phyloP scores from a whole-genome alignment of 768 basidiomycete genomes.

The Rhodotorula babjevae region DNA sequence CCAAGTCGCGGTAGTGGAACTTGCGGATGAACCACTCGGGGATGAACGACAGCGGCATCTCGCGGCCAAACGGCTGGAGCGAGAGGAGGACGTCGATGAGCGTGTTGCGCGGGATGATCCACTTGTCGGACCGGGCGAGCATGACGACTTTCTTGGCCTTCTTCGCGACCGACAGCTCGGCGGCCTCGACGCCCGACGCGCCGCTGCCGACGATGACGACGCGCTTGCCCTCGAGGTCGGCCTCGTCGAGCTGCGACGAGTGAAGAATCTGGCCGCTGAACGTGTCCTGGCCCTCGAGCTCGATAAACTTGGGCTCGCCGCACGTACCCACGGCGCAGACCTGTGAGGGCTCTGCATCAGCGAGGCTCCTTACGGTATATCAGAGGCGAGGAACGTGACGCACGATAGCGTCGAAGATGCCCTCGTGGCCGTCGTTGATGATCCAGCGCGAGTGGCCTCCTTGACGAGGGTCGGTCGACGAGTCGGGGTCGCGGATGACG shows the following conservation, averaged over 20 bases:
- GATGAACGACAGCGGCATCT: slow-evolving; percentile 47
- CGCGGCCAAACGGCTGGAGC: slow-evolving; percentile 55
- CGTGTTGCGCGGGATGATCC: slow-evolving; percentile 54
- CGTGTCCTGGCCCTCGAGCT: slow-evolving; percentile 49
- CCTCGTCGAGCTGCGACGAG: slow-evolving; percentile 53
- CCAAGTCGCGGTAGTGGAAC: slow-evolving; percentile 30
- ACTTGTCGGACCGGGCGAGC: slow-evolving; percentile 45
- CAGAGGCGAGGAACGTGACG: slow-evolving; percentile 41
- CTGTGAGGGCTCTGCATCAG: neutral
- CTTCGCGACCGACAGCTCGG: slow-evolving; percentile 48
- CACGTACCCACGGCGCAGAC: slow-evolving; percentile 47
- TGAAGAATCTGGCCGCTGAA: slow-evolving; percentile 52
- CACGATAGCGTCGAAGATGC: slow-evolving; percentile 56
- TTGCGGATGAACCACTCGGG: slow-evolving; percentile 21
- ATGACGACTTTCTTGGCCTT: slow-evolving; percentile 49
- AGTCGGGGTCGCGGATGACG: slow-evolving; percentile 40
- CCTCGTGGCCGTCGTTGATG: slow-evolving; percentile 54
- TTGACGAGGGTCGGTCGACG: slow-evolving; percentile 31
- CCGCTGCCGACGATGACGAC: slow-evolving; percentile 56
- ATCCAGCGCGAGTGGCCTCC: slow-evolving; percentile 50
- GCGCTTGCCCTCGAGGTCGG: slow-evolving; percentile 48
- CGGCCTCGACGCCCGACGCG: slow-evolving; percentile 56
- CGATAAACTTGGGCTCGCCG: slow-evolving; percentile 53
- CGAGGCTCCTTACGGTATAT: no score
- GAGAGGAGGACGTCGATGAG: slow-evolving; percentile 54